Conservation (phyloP, 495 filamentous ascomycete genomes). For the Penicillium malachiteum region DNA sequence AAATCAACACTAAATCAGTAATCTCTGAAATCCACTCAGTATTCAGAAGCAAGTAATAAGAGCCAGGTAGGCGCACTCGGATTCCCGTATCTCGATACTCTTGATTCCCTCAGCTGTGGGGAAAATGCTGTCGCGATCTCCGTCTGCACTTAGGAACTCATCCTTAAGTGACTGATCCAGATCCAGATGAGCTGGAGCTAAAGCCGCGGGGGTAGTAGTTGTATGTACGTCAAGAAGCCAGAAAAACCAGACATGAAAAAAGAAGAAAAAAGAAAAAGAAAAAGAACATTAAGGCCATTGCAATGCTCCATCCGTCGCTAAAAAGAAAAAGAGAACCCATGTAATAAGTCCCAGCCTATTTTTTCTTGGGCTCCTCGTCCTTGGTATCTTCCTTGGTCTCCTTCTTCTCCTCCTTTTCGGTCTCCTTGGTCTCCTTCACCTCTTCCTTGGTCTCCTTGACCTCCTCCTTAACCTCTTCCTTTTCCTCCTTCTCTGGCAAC, state of each 20-base stretch:
- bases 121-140: conserved; percentile 12
- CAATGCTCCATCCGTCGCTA: conserved; percentile 37
- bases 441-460: conserved; percentile 11
- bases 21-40: background rate
- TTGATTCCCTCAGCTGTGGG: conserved; percentile 13
- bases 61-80: conserved; percentile 17
- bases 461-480: conserved; percentile 14
- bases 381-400: conserved; percentile 10
- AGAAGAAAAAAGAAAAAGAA: conserved; percentile 13
- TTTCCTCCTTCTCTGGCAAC: conserved; percentile 15
- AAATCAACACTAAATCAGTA: too few relatives aligned
- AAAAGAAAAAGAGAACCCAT: conserved; percentile 18
- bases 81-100: conserved; percentile 19
- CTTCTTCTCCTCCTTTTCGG: conserved; percentile 11
- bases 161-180: conserved; percentile 1
- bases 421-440: conserved; percentile 1
- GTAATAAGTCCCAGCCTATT: conserved; percentile 11
- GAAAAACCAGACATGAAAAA: conserved; percentile 8
- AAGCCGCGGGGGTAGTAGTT: conserved; percentile 3
- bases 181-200: background rate
- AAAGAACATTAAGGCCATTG: conserved; percentile 17
- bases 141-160: background rate
- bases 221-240: conserved; percentile 28
- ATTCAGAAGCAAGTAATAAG: background rate
- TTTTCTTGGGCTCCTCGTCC: conserved; percentile 22